Evolutionary conservation across 805 yeast species (phyloP).

Genomic region (Jamesozyma piceae): DNA sequence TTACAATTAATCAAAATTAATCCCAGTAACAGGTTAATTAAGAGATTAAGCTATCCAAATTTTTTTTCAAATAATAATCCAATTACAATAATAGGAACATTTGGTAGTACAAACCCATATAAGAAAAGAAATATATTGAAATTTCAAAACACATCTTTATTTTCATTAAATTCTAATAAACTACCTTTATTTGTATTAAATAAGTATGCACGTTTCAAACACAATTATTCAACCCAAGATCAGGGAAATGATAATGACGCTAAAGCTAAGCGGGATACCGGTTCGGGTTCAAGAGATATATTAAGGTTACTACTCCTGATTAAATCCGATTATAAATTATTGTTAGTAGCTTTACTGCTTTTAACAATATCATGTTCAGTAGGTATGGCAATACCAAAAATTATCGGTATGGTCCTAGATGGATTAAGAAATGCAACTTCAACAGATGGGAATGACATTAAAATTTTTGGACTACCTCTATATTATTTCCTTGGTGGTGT

Average conservation of each 20-base stretch:
- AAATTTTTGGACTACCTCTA: slow-evolving; percentile 5
- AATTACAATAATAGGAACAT: background rate
- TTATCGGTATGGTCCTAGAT: slow-evolving; percentile 48
- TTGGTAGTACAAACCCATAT: background rate
- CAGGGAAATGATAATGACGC: background rate
- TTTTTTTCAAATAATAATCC: background rate
- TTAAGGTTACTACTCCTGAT: slow-evolving; percentile 36
- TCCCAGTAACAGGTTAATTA: background rate
- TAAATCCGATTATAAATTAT: slow-evolving; percentile 37
- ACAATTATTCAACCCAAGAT: background rate
- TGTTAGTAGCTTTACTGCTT: slow-evolving; percentile 36
- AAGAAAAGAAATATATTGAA: background rate
- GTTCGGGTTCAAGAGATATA: slow-evolving; percentile 6
- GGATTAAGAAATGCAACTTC: slow-evolving; percentile 26
- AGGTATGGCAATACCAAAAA: slow-evolving; percentile 45
- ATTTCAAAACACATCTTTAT: too few relatives aligned
- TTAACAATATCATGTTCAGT: slow-evolving; percentile 40
- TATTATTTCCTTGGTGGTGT: slow-evolving; percentile 55
- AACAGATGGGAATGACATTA: slow-evolving; percentile 2
- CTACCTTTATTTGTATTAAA: too few relatives aligned
- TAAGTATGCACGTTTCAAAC: background rate
- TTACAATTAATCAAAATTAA: background rate
- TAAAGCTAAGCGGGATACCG: too few relatives aligned
- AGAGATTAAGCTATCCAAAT: background rate
- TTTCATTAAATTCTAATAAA: too few relatives aligned